phyloP scores from a whole-genome alignment of 2,329 filamentous ascomycete species.

The Aphanoascus verrucosus region DNA sequence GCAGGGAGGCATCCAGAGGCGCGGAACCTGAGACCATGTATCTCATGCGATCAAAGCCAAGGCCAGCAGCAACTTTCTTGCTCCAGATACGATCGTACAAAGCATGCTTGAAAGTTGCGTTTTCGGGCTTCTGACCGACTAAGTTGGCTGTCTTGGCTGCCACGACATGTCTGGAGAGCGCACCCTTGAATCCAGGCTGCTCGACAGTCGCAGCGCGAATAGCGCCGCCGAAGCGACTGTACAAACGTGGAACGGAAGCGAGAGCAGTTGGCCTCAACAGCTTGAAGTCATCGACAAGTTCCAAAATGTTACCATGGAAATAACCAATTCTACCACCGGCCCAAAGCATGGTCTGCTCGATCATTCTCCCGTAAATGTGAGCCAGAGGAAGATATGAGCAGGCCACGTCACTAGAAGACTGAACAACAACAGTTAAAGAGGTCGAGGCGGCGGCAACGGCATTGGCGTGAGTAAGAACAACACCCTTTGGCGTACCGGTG shows the following conservation, averaged over 20 bases:
- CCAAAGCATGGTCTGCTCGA: slow-evolving; percentile 65
- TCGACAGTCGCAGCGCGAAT: slow-evolving; percentile 72
- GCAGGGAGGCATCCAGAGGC: slow-evolving; percentile 76
- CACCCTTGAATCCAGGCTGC: slow-evolving; percentile 66
- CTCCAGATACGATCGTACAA: slow-evolving; percentile 66
- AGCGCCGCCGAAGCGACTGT: slow-evolving; percentile 76
- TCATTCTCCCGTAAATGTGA: slow-evolving; percentile 82
- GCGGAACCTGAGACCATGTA: slow-evolving; percentile 81
- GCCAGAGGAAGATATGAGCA: slow-evolving; percentile 87
- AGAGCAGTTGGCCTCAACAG: slow-evolving; percentile 70
- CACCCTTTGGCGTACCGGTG: slow-evolving; percentile 54
- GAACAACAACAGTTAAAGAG: slow-evolving; percentile 45
- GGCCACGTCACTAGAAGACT: slow-evolving; percentile 51
- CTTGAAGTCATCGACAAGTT: slow-evolving; percentile 85
- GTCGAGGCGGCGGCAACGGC: slow-evolving; percentile 62
- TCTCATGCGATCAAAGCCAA: slow-evolving; percentile 64
- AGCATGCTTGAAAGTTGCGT: slow-evolving; percentile 53
- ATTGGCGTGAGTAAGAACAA: slow-evolving; percentile 65
- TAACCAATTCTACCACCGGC: slow-evolving; percentile 70
- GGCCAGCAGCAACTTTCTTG: slow-evolving; percentile 69
- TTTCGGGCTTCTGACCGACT: slow-evolving; percentile 54
- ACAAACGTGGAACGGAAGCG: slow-evolving; percentile 81
- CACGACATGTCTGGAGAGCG: slow-evolving; percentile 69
- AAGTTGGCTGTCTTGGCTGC: slow-evolving; percentile 69
- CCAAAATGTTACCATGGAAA: slow-evolving; percentile 82